These are phyloP conservation scores for Trypanosoma mega DNA, from an alignment of 208 protist species.

Conservation along the genomic window DNA sequence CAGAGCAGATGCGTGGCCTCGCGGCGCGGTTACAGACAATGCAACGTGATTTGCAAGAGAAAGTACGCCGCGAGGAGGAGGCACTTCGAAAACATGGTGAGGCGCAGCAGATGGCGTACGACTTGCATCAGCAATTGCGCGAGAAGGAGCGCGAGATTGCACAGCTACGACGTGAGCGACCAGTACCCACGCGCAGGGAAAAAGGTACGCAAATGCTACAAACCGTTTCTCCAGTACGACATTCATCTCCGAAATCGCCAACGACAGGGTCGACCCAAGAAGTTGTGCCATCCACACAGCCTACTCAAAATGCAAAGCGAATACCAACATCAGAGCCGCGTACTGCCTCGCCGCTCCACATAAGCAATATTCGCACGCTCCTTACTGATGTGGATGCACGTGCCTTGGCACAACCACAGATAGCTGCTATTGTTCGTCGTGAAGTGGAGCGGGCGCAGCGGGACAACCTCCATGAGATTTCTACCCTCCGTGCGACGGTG, in stretches of 20 bases:
- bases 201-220: constrained; percentile 53
- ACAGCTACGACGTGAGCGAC: constrained; percentile 45
- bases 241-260: neutral
- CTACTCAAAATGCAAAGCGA: neutral
- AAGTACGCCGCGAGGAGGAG: constrained; percentile 59
- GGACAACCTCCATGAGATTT: constrained; percentile 68
- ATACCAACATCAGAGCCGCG: neutral
- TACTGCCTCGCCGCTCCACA: neutral
- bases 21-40: constrained; percentile 64
- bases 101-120: constrained; percentile 64
- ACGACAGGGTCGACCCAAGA: neutral
- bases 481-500: constrained; percentile 43
- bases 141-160: constrained; percentile 71
- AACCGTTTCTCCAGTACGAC: constrained; percentile 8
- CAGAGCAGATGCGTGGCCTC: constrained; percentile 54
- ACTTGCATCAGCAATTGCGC: constrained; percentile 69
- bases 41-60: constrained; percentile 69
- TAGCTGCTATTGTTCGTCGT: constrained; percentile 46
- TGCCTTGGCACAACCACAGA: constrained; percentile 45
- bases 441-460: constrained; percentile 57
- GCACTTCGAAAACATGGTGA: constrained; percentile 67
- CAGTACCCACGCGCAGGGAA: constrained; percentile 9
- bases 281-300: neutral
- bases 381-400: constrained; percentile 21
- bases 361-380: neutral